A percentile compares a stretch with the other conserved stretches of the same genome.
Evolutionary conservation across 2,329 filamentous ascomycete genomes (phyloP).

Genomic region (Fusarium secorum): DNA sequence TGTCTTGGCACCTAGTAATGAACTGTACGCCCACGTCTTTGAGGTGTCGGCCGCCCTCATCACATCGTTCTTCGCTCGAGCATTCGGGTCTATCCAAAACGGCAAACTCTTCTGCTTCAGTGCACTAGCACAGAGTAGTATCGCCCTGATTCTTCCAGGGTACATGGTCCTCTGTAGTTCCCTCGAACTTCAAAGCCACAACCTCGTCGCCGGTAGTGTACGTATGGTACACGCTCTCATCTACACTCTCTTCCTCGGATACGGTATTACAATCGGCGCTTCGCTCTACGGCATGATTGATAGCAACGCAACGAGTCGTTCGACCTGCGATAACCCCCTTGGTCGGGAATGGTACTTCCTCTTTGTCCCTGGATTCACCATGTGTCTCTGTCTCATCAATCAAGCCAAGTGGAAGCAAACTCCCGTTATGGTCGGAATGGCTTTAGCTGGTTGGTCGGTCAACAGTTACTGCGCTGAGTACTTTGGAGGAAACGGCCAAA

Average conservation of each 20-base stretch:
- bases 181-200: constrained; percentile 74
- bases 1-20: constrained; percentile 75
- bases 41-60: constrained; percentile 66
- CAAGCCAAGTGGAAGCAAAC: constrained; percentile 82
- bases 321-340: constrained; percentile 56
- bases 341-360: constrained; percentile 64
- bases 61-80: constrained; percentile 74
- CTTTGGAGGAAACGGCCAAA: constrained; percentile 74
- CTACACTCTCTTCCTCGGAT: constrained; percentile 77
- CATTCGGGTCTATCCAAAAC: constrained; percentile 69
- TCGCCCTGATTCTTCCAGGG: constrained; percentile 76
- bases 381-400: constrained; percentile 80
- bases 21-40: constrained; percentile 67
- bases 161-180: constrained; percentile 56
- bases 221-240: constrained; percentile 80
- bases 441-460: constrained; percentile 76
- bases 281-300: constrained; percentile 72
- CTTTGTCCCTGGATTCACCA: constrained; percentile 77
- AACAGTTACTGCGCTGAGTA: constrained; percentile 75
- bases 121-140: constrained; percentile 74
- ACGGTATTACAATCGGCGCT: constrained; percentile 75
- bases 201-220: constrained; percentile 75
- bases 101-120: constrained; percentile 74
- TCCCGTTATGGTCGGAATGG: constrained; percentile 78
- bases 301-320: constrained; percentile 56